phyloP scores from a whole-genome alignment of 2,329 filamentous ascomycete species.

The Trichoderma afroharzianum region DNA sequence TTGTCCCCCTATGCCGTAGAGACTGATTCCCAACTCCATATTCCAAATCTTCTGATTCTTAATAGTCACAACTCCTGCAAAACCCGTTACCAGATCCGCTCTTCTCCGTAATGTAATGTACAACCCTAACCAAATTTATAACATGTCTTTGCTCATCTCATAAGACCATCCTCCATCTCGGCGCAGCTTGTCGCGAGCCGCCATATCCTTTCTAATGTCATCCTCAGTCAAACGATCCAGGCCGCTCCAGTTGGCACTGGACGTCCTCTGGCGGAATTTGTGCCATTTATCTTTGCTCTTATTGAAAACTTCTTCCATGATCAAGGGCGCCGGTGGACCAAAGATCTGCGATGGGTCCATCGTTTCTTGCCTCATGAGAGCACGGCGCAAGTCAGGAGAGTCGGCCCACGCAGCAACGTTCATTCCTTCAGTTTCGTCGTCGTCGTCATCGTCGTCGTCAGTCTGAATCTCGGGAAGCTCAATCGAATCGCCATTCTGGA shows the following conservation, averaged over 20 bases:
- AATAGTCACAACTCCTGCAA: not conserved
- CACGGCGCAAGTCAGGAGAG: conserved; percentile 72
- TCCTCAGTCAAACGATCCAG: conserved; percentile 81
- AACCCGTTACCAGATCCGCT: not conserved
- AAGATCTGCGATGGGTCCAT: conserved; percentile 85
- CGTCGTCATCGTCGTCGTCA: conserved; percentile 89
- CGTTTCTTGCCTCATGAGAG: conserved; percentile 77
- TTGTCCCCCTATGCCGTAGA: not conserved
- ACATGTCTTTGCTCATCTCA: conserved; percentile 49
- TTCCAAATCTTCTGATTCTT: conserved; percentile 16
- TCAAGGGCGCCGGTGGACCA: conserved; percentile 79
- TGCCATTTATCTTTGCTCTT: conserved; percentile 81
- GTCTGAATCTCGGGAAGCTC: conserved; percentile 93
- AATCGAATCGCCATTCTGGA: conserved; percentile 85
- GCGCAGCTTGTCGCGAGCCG: conserved; percentile 73
- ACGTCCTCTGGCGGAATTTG: conserved; percentile 86
- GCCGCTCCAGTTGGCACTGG: conserved; percentile 89
- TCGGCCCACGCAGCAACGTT: conserved; percentile 79
- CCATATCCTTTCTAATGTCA: conserved; percentile 76
- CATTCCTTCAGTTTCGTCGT: conserved; percentile 55
- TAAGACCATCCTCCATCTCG: conserved; percentile 85
- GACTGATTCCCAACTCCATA: conserved; percentile 12
- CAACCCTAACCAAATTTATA: conserved; percentile 26
- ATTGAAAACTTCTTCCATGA: conserved; percentile 95
- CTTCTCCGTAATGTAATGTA: not conserved